These are phyloP conservation scores for Brassica nigra DNA, from an alignment of 345 rosid species.

Conservation along the genomic window DNA sequence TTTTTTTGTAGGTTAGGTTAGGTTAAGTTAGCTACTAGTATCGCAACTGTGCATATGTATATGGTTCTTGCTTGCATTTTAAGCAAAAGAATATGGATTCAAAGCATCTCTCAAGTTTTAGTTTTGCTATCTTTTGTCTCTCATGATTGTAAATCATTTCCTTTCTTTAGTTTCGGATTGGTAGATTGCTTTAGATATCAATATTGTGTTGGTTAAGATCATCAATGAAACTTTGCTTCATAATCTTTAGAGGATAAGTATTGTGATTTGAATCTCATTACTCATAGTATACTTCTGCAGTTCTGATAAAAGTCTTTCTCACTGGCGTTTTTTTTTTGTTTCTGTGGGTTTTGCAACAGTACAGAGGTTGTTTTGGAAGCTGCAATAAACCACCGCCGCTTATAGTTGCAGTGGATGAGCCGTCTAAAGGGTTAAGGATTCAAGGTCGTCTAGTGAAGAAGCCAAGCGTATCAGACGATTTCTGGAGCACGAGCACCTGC, in stretches of 20 bases:
- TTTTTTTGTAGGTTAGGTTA: not conserved
- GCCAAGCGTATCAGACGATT: constrained; percentile 50
- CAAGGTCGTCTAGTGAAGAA: constrained; percentile 53
- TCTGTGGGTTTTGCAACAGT: constrained; percentile 66
- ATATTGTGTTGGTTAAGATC: not conserved
- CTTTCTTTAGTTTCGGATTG: not conserved
- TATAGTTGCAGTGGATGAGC: constrained; percentile 50
- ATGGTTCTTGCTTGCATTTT: constrained; percentile 36
- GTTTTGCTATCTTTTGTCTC: constrained; percentile 3
- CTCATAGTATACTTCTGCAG: constrained; percentile 3
- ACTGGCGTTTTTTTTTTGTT: constrained; percentile 37
- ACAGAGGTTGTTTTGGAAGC: constrained; percentile 95
- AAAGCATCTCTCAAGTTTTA: constrained; percentile 8
- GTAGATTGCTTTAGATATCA: not conserved
- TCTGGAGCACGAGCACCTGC: constrained; percentile 63
- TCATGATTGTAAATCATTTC: not conserved
- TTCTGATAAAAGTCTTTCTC: constrained; percentile 45
- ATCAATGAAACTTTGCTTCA: not conserved
- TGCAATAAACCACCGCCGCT: constrained; percentile 53
- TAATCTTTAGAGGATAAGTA: not conserved
- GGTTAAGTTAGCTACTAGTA: constrained; percentile 9
- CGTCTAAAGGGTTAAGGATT: constrained; percentile 55
- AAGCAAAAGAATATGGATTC: constrained; percentile 13
- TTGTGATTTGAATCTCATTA: constrained; percentile 1
- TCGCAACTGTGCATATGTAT: not conserved